phyloP scores from a whole-genome alignment of 225 moss, liverwort and hornwort genomes.

The Pseudoscleropodium purum region DNA sequence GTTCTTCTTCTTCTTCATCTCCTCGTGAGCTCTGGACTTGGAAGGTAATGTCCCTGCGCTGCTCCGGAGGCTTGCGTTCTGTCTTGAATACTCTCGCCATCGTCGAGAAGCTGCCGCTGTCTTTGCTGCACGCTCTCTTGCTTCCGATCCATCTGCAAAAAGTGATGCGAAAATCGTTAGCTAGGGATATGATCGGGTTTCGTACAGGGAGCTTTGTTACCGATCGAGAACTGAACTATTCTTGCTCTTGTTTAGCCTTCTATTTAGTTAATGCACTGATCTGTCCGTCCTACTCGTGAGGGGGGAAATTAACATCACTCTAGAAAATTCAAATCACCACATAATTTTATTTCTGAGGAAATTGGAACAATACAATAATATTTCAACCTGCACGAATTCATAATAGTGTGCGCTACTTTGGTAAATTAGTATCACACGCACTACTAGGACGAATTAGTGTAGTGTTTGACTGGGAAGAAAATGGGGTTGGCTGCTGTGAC shows the following conservation, averaged over 20 bases:
- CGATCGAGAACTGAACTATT: background rate
- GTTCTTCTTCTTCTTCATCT: background rate
- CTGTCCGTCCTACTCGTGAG: background rate
- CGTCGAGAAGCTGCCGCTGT: slow-evolving; percentile 76
- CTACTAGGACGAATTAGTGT: background rate
- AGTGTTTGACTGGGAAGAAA: background rate
- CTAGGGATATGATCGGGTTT: too few species aligned
- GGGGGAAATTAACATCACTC: background rate
- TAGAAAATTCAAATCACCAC: background rate
- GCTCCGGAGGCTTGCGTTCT: slow-evolving; percentile 31
- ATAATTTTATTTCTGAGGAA: background rate
- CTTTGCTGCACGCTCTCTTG: slow-evolving; percentile 61
- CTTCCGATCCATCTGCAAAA: slow-evolving; percentile 35
- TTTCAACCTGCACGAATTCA: background rate
- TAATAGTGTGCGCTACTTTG: background rate
- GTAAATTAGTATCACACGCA: background rate
- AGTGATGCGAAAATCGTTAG: background rate
- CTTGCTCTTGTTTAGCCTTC: background rate
- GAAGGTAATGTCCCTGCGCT: slow-evolving; percentile 28
- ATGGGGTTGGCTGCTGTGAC: background rate
- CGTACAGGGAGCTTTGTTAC: background rate
- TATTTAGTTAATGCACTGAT: background rate
- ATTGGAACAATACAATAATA: background rate
- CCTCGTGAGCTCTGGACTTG: slow-evolving; percentile 6
- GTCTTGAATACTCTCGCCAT: slow-evolving; percentile 85